These are phyloP conservation scores for Trichomonas vaginalis DNA, from an alignment of 208 protist genomes.

Conservation along the genomic window DNA sequence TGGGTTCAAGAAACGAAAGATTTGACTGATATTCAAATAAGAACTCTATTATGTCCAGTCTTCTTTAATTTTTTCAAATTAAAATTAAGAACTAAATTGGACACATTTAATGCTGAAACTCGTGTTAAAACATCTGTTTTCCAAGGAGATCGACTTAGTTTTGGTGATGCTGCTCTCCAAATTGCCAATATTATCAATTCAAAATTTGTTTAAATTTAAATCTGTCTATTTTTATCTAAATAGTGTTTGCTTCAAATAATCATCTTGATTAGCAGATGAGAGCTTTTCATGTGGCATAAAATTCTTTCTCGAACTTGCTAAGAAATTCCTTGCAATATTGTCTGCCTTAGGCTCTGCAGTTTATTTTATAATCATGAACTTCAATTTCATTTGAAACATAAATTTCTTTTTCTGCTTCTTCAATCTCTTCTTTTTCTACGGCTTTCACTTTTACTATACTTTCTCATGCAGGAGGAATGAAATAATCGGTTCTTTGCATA, in stretches of 20 bases:
- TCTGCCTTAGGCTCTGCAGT: not conserved
- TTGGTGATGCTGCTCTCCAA: no score
- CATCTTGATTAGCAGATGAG: not conserved
- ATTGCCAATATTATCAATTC: no score
- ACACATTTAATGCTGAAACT: no score
- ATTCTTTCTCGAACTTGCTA: not conserved
- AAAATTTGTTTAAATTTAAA: no score
- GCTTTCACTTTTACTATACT: not conserved
- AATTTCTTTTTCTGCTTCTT: not conserved
- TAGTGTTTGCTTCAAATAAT: not conserved
- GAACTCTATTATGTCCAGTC: no score
- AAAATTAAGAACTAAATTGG: no score
- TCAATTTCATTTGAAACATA: not conserved
- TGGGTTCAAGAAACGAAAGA: no score
- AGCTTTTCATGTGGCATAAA: not conserved
- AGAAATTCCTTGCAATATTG: not conserved
- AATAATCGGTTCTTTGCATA: not conserved
- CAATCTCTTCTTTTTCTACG: not conserved
- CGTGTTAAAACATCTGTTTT: no score
- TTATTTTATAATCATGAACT: not conserved
- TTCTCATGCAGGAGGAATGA: not conserved
- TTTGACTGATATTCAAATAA: no score
- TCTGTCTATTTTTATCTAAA: no score
- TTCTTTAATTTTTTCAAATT: no score
- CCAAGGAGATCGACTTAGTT: no score